A percentile compares a stretch with the other conserved stretches of the same genome.
These are phyloP conservation scores for Hymenoscyphus scutula DNA, from an alignment of 2,329 filamentous ascomycete species.

Conservation along the genomic window DNA sequence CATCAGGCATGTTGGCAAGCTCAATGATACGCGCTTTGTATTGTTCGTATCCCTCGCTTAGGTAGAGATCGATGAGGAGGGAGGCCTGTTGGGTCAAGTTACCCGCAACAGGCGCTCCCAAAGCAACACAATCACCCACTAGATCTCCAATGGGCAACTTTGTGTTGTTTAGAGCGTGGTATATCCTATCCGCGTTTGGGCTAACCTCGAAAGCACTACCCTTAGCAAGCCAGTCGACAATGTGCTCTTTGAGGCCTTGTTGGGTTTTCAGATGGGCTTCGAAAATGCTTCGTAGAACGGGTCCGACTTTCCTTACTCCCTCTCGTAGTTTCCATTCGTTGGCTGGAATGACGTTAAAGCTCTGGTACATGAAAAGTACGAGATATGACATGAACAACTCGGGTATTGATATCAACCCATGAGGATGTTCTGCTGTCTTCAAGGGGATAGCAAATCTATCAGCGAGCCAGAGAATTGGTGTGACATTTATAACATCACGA, in stretches of 20 bases:
- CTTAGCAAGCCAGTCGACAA: conserved; percentile 48
- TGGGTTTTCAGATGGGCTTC: conserved; percentile 47
- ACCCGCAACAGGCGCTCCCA: conserved; percentile 48
- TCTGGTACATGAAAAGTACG: conserved; percentile 49
- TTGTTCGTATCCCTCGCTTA: conserved; percentile 47
- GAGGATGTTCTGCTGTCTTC: conserved; percentile 59
- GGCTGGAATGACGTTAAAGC: conserved; percentile 50
- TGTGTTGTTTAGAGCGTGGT: conserved; percentile 47
- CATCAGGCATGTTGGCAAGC: conserved; percentile 45
- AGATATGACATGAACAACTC: conserved; percentile 47
- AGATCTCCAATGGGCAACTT: conserved; percentile 47
- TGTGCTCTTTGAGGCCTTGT: conserved; percentile 40
- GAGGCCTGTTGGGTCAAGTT: conserved; percentile 53
- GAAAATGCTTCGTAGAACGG: conserved; percentile 41
- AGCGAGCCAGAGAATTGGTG: conserved; percentile 53
- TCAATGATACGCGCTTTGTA: conserved; percentile 52
- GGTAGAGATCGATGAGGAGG: conserved; percentile 51
- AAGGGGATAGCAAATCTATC: conserved; percentile 53
- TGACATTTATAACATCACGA: conserved; percentile 54
- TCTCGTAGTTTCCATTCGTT: conserved; percentile 50
- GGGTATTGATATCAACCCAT: conserved; percentile 49
- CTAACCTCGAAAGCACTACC: conserved; percentile 49
- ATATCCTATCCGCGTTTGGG: conserved; percentile 49
- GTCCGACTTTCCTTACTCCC: conserved; percentile 41
- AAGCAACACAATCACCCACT: conserved; percentile 49